phyloP scores from a whole-genome alignment of 805 yeast species.

The Candida corydali region DNA sequence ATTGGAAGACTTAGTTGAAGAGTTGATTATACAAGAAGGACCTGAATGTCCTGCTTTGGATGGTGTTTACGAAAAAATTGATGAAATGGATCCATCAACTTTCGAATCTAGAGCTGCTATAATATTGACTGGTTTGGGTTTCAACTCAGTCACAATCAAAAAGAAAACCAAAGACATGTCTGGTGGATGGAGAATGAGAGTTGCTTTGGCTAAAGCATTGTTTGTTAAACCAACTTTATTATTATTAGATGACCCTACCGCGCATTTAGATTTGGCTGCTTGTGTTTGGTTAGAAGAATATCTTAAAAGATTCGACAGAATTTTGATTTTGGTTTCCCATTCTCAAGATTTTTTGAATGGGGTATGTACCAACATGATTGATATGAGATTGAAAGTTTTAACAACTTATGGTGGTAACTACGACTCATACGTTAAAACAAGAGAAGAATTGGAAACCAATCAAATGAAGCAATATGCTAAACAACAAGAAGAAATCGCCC shows the following conservation, averaged over 20 bases:
- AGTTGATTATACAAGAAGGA: slow-evolving; percentile 83
- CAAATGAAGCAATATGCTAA: slow-evolving; percentile 96
- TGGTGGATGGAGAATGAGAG: slow-evolving; percentile 99
- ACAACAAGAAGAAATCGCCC: slow-evolving; percentile 98
- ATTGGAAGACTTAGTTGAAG: slow-evolving; percentile 88
- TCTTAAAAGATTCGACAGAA: slow-evolving; percentile 89
- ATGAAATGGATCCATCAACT: slow-evolving; percentile 91
- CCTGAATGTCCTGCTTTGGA: slow-evolving; percentile 88
- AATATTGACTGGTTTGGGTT: slow-evolving; percentile 95
- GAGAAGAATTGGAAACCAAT: slow-evolving; percentile 89
- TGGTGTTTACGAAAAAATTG: slow-evolving; percentile 90
- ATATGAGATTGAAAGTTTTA: slow-evolving; percentile 83
- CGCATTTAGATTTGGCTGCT: slow-evolving; percentile 98
- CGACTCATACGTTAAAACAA: slow-evolving; percentile 93
- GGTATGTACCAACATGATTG: slow-evolving; percentile 97
- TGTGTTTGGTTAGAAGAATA: slow-evolving; percentile 99
- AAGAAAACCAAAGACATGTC: slow-evolving; percentile 98
- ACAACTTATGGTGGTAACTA: slow-evolving; percentile 94
- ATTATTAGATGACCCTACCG: slow-evolving; percentile 97
- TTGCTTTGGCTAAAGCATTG: slow-evolving; percentile 94
- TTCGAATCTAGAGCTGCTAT: slow-evolving; percentile 96
- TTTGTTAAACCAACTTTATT: slow-evolving; percentile 96
- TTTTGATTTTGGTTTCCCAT: slow-evolving; percentile 91
- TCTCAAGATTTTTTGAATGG: slow-evolving; percentile 99
- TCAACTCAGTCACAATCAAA: slow-evolving; percentile 78